phyloP scores from a whole-genome alignment of 768 basidiomycete genomes.

The Butyriboletus loyo region DNA sequence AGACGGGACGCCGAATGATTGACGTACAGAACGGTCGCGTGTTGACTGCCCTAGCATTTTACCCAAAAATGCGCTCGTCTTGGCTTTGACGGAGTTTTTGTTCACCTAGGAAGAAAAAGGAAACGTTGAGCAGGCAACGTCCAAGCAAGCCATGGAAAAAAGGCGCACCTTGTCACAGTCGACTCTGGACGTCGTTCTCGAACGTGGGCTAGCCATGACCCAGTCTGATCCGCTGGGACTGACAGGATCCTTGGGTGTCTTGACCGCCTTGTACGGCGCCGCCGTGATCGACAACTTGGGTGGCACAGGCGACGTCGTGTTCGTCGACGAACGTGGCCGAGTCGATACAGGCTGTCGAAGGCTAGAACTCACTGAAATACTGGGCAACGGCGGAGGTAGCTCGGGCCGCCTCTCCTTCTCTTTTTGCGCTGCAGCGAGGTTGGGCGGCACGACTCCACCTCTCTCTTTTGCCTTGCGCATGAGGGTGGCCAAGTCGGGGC shows the following conservation, averaged over 20 bases:
- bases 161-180: conserved; percentile 47
- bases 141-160: background rate
- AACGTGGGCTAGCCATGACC: conserved; percentile 46
- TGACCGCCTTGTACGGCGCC: conserved; percentile 21
- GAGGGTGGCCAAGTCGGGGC: conserved; percentile 87
- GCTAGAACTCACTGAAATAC: conserved; percentile 18
- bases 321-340: conserved; percentile 45
- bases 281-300: conserved; percentile 37
- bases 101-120: conserved; percentile 18
- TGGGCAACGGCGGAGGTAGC: conserved; percentile 45
- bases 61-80: conserved; percentile 78
- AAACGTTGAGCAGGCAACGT: background rate
- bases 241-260: conserved; percentile 27
- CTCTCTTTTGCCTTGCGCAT: conserved; percentile 79
- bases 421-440: conserved; percentile 28
- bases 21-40: conserved; percentile 66
- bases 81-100: conserved; percentile 68
- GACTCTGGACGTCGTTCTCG: conserved; percentile 40
- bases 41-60: conserved; percentile 71
- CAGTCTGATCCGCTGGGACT: conserved; percentile 42
- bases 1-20: background rate
- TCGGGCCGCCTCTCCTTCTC: conserved; percentile 37
- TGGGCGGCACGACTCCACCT: conserved; percentile 41
- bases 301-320: conserved; percentile 29
- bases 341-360: conserved; percentile 27